Conservation (phyloP, 495 filamentous ascomycete genomes). For the Hypomontagnella submonticulosa region DNA sequence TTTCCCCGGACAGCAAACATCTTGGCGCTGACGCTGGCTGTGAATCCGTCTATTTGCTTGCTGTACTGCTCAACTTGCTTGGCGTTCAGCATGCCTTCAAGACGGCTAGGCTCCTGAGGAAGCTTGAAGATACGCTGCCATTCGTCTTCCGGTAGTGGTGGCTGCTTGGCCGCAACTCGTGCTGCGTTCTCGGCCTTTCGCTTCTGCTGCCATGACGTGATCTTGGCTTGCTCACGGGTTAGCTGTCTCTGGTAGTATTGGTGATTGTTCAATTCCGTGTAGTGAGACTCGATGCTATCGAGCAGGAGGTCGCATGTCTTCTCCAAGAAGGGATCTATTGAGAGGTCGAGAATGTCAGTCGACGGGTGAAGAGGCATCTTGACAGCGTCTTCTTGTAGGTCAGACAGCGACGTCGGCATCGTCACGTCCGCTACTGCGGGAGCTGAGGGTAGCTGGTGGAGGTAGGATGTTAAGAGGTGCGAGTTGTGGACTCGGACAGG, state of each 20-base stretch:
- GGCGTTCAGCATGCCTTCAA: conserved; percentile 92
- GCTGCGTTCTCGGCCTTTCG: conserved; percentile 92
- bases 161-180: conserved; percentile 85
- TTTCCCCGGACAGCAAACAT: conserved; percentile 96
- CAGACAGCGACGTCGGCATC: conserved; percentile 79
- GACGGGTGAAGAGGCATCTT: conserved; percentile 81
- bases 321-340: conserved; percentile 97
- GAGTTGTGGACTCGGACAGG: conserved; percentile 96
- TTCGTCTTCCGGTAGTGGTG: conserved; percentile 91
- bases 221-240: conserved; percentile 95
- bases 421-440: conserved; percentile 69
- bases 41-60: conserved; percentile 96
- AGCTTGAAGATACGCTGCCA: conserved; percentile 99
- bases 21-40: conserved; percentile 88
- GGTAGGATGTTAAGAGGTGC: conserved; percentile 92
- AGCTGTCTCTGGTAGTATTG: conserved; percentile 97
- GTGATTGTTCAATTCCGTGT: conserved; percentile 98
- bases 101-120: conserved; percentile 87
- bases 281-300: conserved; percentile 95
- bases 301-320: conserved; percentile 96
- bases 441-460: conserved; percentile 80
- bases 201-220: conserved; percentile 94
- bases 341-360: conserved; percentile 86
- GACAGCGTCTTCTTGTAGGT: conserved; percentile 68
- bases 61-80: conserved; percentile 98